phyloP scores from a whole-genome alignment of 257 asterid genomes.

The Gardenia jasminoides region DNA sequence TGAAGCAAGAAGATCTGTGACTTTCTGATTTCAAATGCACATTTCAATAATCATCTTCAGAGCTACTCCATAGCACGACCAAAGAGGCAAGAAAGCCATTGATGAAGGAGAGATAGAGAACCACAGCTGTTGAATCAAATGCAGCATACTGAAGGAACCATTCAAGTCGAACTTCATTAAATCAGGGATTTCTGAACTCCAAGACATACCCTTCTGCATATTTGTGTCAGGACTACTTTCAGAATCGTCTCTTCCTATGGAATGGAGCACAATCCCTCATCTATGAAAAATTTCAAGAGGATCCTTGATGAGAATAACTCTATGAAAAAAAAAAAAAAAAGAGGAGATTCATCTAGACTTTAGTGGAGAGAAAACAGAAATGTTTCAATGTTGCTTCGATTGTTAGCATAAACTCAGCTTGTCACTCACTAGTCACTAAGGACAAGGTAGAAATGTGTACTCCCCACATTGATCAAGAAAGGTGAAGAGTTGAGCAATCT shows the following conservation, averaged over 20 bases:
- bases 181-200: conserved; percentile 1
- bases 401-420: not conserved
- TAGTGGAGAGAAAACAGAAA: conserved; percentile 17
- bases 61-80: no score
- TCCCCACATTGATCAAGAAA: conserved; percentile 14
- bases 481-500: conserved; percentile 11
- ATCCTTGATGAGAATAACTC: not conserved
- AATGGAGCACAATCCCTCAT: conserved; percentile 21
- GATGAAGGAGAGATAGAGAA: no score
- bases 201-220: conserved; percentile 11
- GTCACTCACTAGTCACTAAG: conserved; percentile 13
- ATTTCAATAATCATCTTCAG: no score
- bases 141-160: conserved; percentile 12
- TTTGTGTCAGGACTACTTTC: conserved; percentile 12
- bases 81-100: no score
- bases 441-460: conserved; percentile 10
- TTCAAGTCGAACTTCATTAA: conserved; percentile 15
- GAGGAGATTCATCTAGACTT: not conserved
- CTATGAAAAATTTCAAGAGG: conserved; percentile 15
- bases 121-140: conserved; percentile 20
- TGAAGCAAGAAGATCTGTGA: no score
- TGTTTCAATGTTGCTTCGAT: no score
- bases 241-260: conserved; percentile 23
- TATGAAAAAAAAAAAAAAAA: not conserved
- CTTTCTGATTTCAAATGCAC: no score